A percentile compares a stretch with the other conserved stretches of the same genome.
These are phyloP conservation scores for Trichothecium sympodiale DNA, from an alignment of 2,329 filamentous ascomycete genomes.

Conservation along the genomic window DNA sequence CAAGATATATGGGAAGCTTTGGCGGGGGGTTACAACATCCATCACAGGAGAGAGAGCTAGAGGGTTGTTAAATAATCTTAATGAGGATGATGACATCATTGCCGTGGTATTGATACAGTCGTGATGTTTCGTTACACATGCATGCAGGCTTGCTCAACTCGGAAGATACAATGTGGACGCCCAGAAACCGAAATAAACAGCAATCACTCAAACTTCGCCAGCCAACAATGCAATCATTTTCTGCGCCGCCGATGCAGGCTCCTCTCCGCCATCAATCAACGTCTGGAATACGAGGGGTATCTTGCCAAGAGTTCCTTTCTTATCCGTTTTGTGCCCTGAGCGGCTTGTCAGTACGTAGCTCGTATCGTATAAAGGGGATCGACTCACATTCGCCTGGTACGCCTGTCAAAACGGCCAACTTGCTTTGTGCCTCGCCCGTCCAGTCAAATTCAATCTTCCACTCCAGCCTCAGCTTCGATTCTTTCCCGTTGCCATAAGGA, in stretches of 20 bases:
- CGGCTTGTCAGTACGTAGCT: slow-evolving; percentile 7
- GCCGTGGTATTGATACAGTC: no score
- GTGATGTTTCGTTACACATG: no score
- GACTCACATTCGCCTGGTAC: slow-evolving; percentile 54
- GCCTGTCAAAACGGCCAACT: slow-evolving; percentile 40
- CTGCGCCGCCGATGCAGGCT: slow-evolving; percentile 44
- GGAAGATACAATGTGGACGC: no score
- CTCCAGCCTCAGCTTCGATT: slow-evolving; percentile 38
- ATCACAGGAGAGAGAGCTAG: no score
- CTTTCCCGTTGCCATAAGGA: slow-evolving; percentile 17
- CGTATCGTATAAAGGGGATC: not conserved
- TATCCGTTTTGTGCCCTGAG: slow-evolving; percentile 49
- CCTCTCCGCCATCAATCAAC: slow-evolving; percentile 42
- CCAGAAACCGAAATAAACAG: no score
- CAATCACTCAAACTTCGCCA: slow-evolving; percentile 25
- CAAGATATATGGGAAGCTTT: no score
- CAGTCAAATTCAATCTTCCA: slow-evolving; percentile 61
- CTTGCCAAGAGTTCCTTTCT: slow-evolving; percentile 40
- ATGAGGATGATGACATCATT: no score
- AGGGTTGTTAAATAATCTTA: no score
- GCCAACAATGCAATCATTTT: slow-evolving; percentile 49
- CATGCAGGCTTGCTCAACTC: no score
- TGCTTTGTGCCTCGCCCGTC: slow-evolving; percentile 58
- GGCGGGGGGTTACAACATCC: no score
- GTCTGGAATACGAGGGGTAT: slow-evolving; percentile 51